Evolutionary conservation across 2,329 filamentous ascomycete species (phyloP).

Genomic region (Epichloe hybrida): DNA sequence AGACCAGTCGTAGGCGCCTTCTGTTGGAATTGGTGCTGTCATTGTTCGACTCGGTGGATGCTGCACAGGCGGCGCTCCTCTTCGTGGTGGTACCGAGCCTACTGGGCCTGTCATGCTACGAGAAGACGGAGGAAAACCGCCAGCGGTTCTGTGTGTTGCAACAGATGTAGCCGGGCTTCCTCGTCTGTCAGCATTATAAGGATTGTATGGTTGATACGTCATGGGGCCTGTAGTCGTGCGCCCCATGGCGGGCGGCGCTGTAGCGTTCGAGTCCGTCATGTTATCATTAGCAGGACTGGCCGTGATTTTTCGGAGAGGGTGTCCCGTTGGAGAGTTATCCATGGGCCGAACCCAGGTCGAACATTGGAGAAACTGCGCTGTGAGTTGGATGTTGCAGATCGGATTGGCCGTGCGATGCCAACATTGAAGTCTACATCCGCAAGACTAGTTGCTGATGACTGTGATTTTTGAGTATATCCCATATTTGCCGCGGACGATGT

Average conservation of each 20-base stretch:
- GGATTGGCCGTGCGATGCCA: constrained; percentile 15
- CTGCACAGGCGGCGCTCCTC: constrained; percentile 18
- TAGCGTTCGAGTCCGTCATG: constrained; percentile 18
- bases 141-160: constrained; percentile 11
- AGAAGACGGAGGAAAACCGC: constrained; percentile 9
- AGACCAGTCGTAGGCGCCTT: constrained; percentile 5
- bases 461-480: constrained; percentile 31
- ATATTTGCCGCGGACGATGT: constrained; percentile 46
- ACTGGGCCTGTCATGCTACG: constrained; percentile 27
- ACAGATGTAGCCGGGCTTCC: constrained; percentile 20
- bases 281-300: constrained; percentile 16
- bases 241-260: constrained; percentile 8
- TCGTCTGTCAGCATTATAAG: constrained; percentile 13
- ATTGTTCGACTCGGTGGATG: constrained; percentile 30
- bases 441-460: constrained; percentile 24
- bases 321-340: constrained; percentile 8
- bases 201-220: constrained; percentile 13
- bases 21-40: constrained; percentile 25
- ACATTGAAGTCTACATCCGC: constrained; percentile 13
- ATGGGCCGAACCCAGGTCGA: constrained; percentile 8
- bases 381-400: constrained; percentile 23
- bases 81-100: constrained; percentile 10
- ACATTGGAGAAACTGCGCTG: constrained; percentile 18
- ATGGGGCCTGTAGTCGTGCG: background rate
- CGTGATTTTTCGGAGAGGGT: constrained; percentile 12